Base-by-base conservation (phyloP, 345 rosid genomes). In the Populus pruinosa region DNA sequence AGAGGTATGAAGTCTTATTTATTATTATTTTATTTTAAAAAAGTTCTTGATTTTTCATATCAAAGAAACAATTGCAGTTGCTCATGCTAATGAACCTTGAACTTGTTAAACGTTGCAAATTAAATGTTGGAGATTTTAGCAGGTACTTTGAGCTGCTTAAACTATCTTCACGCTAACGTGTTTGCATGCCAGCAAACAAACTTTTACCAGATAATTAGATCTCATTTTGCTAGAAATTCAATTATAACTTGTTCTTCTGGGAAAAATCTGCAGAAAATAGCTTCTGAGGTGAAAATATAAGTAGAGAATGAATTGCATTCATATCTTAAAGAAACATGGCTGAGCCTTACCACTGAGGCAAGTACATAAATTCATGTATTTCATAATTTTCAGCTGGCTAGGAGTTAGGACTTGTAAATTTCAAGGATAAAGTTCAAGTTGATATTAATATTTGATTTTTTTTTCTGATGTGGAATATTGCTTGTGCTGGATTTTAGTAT, bases 1-100 rank as follows among this genome's bases (percentile, higher is more conserved):
- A 82, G 97, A 93, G 97, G 98, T 93, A 80, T 73, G 72, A 55
- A 23, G 29, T 18, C 25, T 74, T n/a, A 55, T 64, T 64, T 68
- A 29, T 20, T 68, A 25, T 21, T 50, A 9, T 74, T 64, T 31
- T 5, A 14, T 44, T 29, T n/a, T 43, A 10, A 2, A 43, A 43
- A 41, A 29, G 23, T 67, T 59, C 68, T 70, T 70, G 9, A 29
- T 44, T 12, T 62, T 1, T 44, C 41, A 4, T 43, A 43, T 43
- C 47, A 43, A 39, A 62, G 16, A 27, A 41, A 25, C 18, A 36
- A 10, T 14, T 55, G 35, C 17, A 25, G 12, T 1, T 11, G 16
- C 31, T 29, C 53, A 25, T 53, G 21, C 25, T 27, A 21, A 23
- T 39, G 69, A 68, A 6, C 23, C 8, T 23, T 69, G n/a, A 72